A percentile compares a stretch with the other conserved stretches of the same genome.
These are phyloP conservation scores for Leptographium galeiforme DNA, from an alignment of 2,329 filamentous ascomycete genomes.

Conservation along the genomic window DNA sequence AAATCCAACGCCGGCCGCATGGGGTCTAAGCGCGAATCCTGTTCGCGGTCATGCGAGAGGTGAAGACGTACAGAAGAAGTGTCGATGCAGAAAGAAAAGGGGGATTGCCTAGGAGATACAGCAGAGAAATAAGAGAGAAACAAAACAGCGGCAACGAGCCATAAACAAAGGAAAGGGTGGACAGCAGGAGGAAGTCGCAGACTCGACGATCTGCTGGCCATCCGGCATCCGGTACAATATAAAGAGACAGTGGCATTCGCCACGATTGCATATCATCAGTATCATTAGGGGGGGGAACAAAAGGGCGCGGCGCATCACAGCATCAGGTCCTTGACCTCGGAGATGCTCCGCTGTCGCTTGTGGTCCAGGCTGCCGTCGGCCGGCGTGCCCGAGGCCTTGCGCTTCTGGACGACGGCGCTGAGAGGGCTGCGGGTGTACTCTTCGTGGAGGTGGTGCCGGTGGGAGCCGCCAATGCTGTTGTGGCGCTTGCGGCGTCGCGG, in stretches of 20 bases:
- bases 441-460: constrained; percentile 9
- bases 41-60: background rate
- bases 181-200: background rate
- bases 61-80: background rate
- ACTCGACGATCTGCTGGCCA: background rate
- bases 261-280: background rate
- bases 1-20: background rate
- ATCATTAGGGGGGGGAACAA: background rate
- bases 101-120: background rate
- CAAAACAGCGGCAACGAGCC: background rate
- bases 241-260: no score
- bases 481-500: constrained; percentile 41
- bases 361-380: constrained; percentile 26
- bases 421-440: constrained; percentile 36
- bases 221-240: background rate
- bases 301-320: constrained; percentile 2
- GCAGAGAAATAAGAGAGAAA: background rate
- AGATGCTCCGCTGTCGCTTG: constrained; percentile 46
- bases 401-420: constrained; percentile 34
- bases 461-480: constrained; percentile 12
- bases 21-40: background rate
- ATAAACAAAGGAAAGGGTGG: background rate
- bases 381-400: constrained; percentile 32
- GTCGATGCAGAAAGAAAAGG: background rate
- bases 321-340: constrained; percentile 33